Conservation (phyloP, 2,329 filamentous ascomycete species). For the Colletotrichum sp. region DNA sequence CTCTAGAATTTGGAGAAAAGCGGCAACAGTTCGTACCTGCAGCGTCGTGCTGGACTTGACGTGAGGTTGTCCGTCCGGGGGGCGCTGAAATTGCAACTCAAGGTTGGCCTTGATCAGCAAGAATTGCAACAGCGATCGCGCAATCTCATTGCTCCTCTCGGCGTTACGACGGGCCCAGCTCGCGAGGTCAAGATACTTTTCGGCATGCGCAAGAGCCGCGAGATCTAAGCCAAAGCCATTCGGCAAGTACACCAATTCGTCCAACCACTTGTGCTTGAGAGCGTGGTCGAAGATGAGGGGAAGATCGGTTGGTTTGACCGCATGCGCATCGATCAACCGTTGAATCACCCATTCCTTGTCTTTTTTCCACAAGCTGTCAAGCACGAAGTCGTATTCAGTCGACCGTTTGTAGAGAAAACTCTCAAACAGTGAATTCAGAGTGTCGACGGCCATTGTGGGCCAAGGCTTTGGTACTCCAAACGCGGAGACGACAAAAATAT, state of each 20-base stretch:
- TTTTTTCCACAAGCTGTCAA: conserved; percentile 91
- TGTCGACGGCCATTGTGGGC: conserved; percentile 76
- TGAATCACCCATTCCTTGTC: conserved; percentile 87
- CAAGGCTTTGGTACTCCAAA: conserved; percentile 80
- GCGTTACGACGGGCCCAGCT: conserved; percentile 79
- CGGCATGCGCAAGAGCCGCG: conserved; percentile 82
- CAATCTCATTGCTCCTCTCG: conserved; percentile 71
- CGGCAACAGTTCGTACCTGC: conserved; percentile 83
- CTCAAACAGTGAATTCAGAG: conserved; percentile 78
- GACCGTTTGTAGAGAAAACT: conserved; percentile 83
- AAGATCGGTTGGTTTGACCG: conserved; percentile 65
- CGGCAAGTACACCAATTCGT: conserved; percentile 77
- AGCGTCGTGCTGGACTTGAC: conserved; percentile 74
- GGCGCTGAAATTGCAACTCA: conserved; percentile 76
- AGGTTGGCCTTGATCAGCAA: conserved; percentile 83
- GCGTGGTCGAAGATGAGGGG: conserved; percentile 65
- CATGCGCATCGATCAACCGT: conserved; percentile 80
- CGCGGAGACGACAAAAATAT: conserved; percentile 80
- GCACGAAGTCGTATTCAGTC: conserved; percentile 82
- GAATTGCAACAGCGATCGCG: conserved; percentile 77
- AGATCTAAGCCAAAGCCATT: conserved; percentile 90
- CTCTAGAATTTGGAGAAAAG: conserved; percentile 79
- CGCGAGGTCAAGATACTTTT: conserved; percentile 79
- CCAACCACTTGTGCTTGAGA: conserved; percentile 82
- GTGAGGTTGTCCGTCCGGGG: conserved; percentile 63